A percentile compares a stretch with the other conserved stretches of the same genome.
These are phyloP conservation scores for Colletotrichum lindemuthianum DNA, from an alignment of 2,329 filamentous ascomycete genomes.

Conservation along the genomic window DNA sequence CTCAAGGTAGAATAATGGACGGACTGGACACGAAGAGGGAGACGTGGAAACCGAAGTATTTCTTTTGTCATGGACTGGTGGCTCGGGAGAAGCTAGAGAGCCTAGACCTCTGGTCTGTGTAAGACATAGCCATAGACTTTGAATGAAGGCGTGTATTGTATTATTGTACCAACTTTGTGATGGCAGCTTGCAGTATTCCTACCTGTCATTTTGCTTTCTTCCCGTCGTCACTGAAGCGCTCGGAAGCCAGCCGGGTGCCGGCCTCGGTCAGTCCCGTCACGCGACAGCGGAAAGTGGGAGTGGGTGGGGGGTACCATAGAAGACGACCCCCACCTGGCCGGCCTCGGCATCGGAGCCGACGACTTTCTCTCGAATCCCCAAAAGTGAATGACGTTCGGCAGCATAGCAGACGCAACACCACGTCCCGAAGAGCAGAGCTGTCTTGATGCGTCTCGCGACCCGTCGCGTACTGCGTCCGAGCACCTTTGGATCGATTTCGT, in stretches of 20 bases:
- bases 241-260: too few relatives aligned
- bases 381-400: too few relatives aligned
- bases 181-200: too few relatives aligned
- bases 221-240: background rate
- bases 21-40: background rate
- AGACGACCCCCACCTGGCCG: too few relatives aligned
- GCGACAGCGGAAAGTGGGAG: too few relatives aligned
- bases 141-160: conserved; percentile 37
- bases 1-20: conserved; percentile 77
- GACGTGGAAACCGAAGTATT: conserved; percentile 28
- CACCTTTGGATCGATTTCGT: background rate
- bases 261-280: too few relatives aligned
- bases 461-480: conserved; percentile 27
- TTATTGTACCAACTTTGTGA: background rate
- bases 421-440: background rate
- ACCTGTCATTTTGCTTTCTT: background rate
- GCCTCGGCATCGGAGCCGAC: too few relatives aligned
- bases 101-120: conserved; percentile 44
- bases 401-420: background rate
- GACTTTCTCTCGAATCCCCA: too few relatives aligned
- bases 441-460: conserved; percentile 37
- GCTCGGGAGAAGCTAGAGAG: conserved; percentile 40
- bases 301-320: too few relatives aligned
- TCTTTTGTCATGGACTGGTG: conserved; percentile 51
- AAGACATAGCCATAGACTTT: conserved; percentile 47